Base-by-base conservation (phyloP, 331 rosid species). In the Cucumis variabilis region DNA sequence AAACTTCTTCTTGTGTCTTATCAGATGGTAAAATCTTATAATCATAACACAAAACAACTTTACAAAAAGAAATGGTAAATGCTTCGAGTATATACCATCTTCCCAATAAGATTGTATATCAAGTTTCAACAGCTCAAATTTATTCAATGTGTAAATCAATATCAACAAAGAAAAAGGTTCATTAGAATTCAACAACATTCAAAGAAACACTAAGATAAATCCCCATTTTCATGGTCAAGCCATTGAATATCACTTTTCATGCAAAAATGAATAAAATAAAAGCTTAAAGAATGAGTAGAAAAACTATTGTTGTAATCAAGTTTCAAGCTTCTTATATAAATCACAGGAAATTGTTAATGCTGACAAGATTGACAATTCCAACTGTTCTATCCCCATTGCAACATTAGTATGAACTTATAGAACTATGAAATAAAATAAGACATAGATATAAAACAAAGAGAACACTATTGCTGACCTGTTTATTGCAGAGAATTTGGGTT, bases 241-340 rank as follows among this genome's bases (percentile, higher is more conserved):
- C 55, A 27, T 82, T 44, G 85, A 19, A 62, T 82, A 58, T 60
- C 85, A 62, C 85, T 82, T 82, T 82, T 27, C 85, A 82, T 82
- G 85, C 70, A 82, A 30, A 81, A 60, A 55, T 17, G 19, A 30
- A 41, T 20, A 17, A 30, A 12, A 51, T 25, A 8, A 15, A 58
- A n/a, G 44, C 6, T 58, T 13, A 37, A 60, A 81, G 12, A 41
- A 74, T 21, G 27, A 30, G 63, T 37, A 77, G 21, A 74, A 78
- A 78, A 78, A 24, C 66, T 50, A 50, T 66, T 51, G 83, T 15
- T 78, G 10, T 17, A 24, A 51, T 27, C 69, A 55, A 55, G 50
- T 58, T 27, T 28, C 15, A 80, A 24, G 55, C 85, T 55, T 15
- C 85, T 80, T n/a, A n/a, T n/a, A 28, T 37, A 28, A 44, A 53